A percentile compares a stretch with the other conserved stretches of the same genome.
Conservation (phyloP, 2,329 filamentous ascomycete genomes). For the Diplodia intermedia region DNA sequence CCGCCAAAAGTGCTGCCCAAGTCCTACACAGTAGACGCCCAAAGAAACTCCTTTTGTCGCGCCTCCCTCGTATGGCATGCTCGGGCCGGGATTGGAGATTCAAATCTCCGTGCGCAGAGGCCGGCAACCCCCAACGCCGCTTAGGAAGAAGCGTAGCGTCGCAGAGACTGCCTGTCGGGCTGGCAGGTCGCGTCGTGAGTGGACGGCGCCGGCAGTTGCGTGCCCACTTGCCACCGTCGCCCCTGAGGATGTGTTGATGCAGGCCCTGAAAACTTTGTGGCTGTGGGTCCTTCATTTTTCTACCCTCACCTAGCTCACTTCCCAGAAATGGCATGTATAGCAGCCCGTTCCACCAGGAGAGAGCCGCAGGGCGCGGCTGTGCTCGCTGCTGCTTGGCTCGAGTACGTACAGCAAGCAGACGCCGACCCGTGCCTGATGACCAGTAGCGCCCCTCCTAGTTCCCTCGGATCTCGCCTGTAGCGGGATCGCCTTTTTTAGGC, state of each 20-base stretch:
- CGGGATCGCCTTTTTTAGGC: conserved; percentile 19
- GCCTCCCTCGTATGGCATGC: conserved; percentile 21
- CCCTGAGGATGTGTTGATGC: conserved; percentile 22
- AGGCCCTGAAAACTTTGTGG: conserved; percentile 14
- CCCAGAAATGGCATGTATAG: conserved; percentile 11
- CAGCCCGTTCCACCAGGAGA: conserved; percentile 1
- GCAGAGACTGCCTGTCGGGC: conserved; percentile 13
- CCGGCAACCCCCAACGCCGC: conserved; percentile 2
- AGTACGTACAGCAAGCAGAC: conserved; percentile 9
- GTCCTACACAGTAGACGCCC: conserved; percentile 12
- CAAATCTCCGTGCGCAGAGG: conserved; percentile 27
- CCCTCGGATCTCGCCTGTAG: conserved; percentile 24
- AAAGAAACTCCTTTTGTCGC: conserved; percentile 21
- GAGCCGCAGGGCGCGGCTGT: conserved; percentile 15
- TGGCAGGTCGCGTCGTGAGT: conserved; percentile 2
- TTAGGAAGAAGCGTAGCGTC: conserved; percentile 25
- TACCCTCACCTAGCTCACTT: conserved; percentile 6
- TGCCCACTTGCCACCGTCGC: conserved; percentile 19
- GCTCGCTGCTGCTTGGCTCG: conserved; percentile 3
- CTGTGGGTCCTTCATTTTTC: conserved; percentile 19
- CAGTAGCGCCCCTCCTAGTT: conserved; percentile 14
- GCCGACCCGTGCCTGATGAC: conserved; percentile 22
- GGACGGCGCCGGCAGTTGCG: not conserved
- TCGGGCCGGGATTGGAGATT: conserved; percentile 20
- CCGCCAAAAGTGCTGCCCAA: conserved; percentile 18